These are phyloP conservation scores for Neurospora terricola DNA, from an alignment of 495 filamentous ascomycete species.

Conservation along the genomic window DNA sequence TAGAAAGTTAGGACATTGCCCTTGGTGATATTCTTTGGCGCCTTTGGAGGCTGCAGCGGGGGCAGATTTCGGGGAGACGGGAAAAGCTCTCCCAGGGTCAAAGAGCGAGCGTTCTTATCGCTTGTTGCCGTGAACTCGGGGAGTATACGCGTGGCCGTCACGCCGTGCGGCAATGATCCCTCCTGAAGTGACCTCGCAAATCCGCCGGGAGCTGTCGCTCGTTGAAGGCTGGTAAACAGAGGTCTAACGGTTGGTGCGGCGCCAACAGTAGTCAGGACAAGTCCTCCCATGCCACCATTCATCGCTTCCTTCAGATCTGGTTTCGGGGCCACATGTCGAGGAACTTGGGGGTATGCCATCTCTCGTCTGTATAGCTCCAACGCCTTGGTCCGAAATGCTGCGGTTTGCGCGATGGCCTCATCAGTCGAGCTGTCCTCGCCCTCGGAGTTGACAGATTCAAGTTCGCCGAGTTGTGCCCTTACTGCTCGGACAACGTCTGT, in stretches of 20 bases:
- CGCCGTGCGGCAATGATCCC: conserved; percentile 58
- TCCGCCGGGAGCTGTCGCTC: conserved; percentile 30
- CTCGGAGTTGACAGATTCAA: conserved; percentile 17
- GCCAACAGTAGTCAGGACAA: conserved; percentile 62
- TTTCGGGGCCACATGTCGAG: conserved; percentile 8
- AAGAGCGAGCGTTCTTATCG: conserved; percentile 38
- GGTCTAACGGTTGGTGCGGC: conserved; percentile 63
- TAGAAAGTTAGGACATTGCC: conserved; percentile 53
- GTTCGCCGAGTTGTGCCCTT: conserved; percentile 28
- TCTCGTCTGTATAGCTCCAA: conserved; percentile 31
- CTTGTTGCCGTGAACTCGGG: conserved; percentile 29
- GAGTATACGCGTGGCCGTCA: conserved; percentile 58
- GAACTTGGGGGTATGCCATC: conserved; percentile 26
- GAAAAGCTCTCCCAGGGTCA: conserved; percentile 75
- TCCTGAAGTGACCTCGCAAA: conserved; percentile 45
- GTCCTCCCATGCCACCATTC: conserved; percentile 28
- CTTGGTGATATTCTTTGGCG: conserved; percentile 52
- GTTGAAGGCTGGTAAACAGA: conserved; percentile 69
- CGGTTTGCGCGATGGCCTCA: conserved; percentile 24
- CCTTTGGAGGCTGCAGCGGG: conserved; percentile 61
- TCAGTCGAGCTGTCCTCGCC: conserved; percentile 17
- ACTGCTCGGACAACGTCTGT: conserved; percentile 32
- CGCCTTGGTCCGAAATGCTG: conserved; percentile 33
- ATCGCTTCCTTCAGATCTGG: conserved; percentile 4
- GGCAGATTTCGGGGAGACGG: conserved; percentile 57